phyloP scores from a whole-genome alignment of 352 stramenopile genomes.

The Globisporangium megalacanthum region DNA sequence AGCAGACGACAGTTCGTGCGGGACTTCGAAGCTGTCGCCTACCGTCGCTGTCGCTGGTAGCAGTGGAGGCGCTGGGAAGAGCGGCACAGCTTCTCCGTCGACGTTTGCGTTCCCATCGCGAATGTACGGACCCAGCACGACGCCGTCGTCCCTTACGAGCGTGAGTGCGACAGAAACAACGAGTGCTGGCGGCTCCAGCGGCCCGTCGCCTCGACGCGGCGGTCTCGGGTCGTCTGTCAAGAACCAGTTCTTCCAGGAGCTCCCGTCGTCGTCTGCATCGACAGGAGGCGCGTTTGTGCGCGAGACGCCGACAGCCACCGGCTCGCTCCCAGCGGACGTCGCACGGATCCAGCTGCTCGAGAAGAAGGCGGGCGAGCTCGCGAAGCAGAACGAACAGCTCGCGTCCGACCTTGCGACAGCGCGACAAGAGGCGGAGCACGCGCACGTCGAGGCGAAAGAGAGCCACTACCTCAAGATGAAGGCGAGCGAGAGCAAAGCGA shows the following conservation, averaged over 20 bases:
- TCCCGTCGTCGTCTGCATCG: constrained; percentile 7
- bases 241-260: constrained; percentile 22
- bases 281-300: neutral
- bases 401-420: constrained; percentile 12
- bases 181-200: neutral
- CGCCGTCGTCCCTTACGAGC: neutral
- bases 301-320: neutral
- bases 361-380: constrained; percentile 23
- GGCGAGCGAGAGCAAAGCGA: constrained; percentile 35
- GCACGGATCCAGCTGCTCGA: constrained; percentile 29
- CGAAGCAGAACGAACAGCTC: constrained; percentile 17
- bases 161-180: neutral
- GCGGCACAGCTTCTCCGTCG: neutral
- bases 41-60: no score
- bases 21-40: neutral
- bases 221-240: constrained; percentile 17
- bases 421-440: constrained; percentile 21
- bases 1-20: neutral
- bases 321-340: constrained; percentile 1
- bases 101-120: constrained; percentile 10
- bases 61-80: no score
- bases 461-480: constrained; percentile 58
- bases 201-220: constrained; percentile 5
- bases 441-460: constrained; percentile 42
- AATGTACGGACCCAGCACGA: constrained; percentile 6